Evolutionary conservation across 345 rosid genomes (phyloP).

Genomic region (Eucalyptus polybractea): DNA sequence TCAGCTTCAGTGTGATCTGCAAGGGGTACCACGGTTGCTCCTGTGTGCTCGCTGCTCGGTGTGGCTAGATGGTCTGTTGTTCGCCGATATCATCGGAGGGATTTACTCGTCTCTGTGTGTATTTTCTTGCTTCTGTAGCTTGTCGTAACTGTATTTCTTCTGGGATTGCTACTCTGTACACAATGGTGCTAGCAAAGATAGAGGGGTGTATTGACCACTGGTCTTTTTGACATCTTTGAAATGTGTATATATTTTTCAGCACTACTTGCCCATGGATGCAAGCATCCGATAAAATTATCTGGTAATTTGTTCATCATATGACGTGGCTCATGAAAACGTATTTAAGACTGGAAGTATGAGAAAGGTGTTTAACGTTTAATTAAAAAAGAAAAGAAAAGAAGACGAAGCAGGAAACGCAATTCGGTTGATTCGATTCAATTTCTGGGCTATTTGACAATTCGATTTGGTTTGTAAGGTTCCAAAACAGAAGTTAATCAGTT

Average conservation of each 20-base stretch:
- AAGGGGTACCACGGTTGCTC: not conserved
- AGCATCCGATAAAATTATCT: not conserved
- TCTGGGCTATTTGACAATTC: not conserved
- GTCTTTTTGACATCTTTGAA: not conserved
- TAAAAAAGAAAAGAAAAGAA: not conserved
- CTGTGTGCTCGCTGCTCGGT: not conserved
- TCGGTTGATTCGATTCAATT: not conserved
- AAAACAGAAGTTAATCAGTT: not conserved
- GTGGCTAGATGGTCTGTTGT: not conserved
- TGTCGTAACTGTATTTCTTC: not conserved
- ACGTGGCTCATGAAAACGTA: not conserved
- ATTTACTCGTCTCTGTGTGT: not conserved
- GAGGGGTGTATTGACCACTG: not conserved
- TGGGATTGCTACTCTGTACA: not conserved
- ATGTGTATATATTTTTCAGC: not conserved
- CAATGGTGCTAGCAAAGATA: not conserved
- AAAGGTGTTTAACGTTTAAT: not conserved
- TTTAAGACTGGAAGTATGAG: not conserved
- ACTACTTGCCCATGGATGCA: not conserved
- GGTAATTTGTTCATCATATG: not conserved
- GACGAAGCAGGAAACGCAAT: not conserved
- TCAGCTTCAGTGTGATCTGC: not conserved
- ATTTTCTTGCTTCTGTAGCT: not conserved
- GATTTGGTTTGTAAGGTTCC: not conserved
- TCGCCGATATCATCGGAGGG: not conserved